Percentiles rank a stretch among this genome's conserved stretches.
Evolutionary conservation across 805 yeast genomes (phyloP).

Genomic region (Cyberlindnera americana): DNA sequence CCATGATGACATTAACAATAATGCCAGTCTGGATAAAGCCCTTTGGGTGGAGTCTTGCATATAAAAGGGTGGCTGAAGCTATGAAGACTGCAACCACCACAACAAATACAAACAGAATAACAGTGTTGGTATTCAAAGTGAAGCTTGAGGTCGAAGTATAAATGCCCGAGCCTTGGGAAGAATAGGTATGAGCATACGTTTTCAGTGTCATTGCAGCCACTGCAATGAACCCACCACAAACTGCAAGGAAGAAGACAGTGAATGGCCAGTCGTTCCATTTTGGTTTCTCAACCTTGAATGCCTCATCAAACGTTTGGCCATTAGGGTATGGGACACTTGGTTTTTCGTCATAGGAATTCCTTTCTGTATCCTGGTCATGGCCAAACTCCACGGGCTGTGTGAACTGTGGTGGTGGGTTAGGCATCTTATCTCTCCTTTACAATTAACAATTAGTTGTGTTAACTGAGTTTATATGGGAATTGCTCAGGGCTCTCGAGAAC

Average conservation of each 20-base stretch:
- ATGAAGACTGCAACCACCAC: slow-evolving; percentile 57
- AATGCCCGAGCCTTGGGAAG: slow-evolving; percentile 59
- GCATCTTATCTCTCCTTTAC: no score
- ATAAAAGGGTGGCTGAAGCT: slow-evolving; percentile 49
- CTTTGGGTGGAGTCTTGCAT: slow-evolving; percentile 64
- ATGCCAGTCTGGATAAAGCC: slow-evolving; percentile 68
- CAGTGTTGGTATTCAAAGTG: slow-evolving; percentile 71
- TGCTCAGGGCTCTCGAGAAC: not conserved
- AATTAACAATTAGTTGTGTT: no score
- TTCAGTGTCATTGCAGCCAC: slow-evolving; percentile 66
- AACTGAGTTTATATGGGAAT: not conserved
- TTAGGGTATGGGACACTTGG: slow-evolving; percentile 35
- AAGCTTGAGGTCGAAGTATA: slow-evolving; percentile 51
- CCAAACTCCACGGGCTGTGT: slow-evolving; percentile 24
- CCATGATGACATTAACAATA: slow-evolving; percentile 60
- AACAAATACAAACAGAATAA: slow-evolving; percentile 64
- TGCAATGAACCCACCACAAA: slow-evolving; percentile 63
- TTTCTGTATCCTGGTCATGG: slow-evolving; percentile 14
- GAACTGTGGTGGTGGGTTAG: slow-evolving; percentile 19
- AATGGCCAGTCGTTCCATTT: slow-evolving; percentile 71
- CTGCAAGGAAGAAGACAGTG: slow-evolving; percentile 47
- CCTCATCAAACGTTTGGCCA: slow-evolving; percentile 55
- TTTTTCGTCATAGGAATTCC: slow-evolving; percentile 24
- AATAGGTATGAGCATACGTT: slow-evolving; percentile 55
- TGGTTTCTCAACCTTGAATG: slow-evolving; percentile 64